These are phyloP conservation scores for Ustilago tritici DNA, from an alignment of 1,284 basidiomycete species.

Conservation along the genomic window DNA sequence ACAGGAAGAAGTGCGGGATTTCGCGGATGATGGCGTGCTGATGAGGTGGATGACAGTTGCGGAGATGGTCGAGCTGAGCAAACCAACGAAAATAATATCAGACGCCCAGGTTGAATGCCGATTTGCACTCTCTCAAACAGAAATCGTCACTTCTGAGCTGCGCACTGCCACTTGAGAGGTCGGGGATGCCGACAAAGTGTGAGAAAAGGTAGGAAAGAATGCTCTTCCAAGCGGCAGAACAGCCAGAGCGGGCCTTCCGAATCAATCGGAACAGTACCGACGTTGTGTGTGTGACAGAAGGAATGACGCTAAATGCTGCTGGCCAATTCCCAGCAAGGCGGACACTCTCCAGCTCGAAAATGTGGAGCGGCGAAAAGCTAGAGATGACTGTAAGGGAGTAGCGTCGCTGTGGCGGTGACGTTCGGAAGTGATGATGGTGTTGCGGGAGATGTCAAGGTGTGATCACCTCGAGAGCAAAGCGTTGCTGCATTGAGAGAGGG, in stretches of 20 bases:
- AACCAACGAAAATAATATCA: neutral
- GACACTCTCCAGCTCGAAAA: neutral
- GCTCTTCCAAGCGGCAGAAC: neutral
- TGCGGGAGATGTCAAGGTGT: neutral
- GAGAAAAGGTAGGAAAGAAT: neutral
- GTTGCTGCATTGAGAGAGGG: neutral
- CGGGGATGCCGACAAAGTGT: neutral
- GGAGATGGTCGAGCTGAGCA: neutral
- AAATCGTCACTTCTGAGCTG: neutral
- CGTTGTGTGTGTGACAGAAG: neutral
- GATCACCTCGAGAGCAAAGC: conserved; percentile 4
- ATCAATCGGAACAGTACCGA: neutral
- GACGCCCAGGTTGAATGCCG: neutral
- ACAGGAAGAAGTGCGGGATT: neutral
- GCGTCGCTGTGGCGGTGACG: neutral
- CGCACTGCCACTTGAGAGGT: neutral
- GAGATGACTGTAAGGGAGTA: neutral
- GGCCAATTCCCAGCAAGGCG: neutral
- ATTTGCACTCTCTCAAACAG: neutral
- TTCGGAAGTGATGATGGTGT: neutral
- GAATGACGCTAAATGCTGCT: conserved; percentile 1
- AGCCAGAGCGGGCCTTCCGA: neutral
- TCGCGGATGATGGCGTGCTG: neutral
- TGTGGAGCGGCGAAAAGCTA: neutral
- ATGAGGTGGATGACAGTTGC: conserved; percentile 2